These are phyloP conservation scores for Capronia coronata DNA, from an alignment of 2,329 filamentous ascomycete species.

Conservation along the genomic window DNA sequence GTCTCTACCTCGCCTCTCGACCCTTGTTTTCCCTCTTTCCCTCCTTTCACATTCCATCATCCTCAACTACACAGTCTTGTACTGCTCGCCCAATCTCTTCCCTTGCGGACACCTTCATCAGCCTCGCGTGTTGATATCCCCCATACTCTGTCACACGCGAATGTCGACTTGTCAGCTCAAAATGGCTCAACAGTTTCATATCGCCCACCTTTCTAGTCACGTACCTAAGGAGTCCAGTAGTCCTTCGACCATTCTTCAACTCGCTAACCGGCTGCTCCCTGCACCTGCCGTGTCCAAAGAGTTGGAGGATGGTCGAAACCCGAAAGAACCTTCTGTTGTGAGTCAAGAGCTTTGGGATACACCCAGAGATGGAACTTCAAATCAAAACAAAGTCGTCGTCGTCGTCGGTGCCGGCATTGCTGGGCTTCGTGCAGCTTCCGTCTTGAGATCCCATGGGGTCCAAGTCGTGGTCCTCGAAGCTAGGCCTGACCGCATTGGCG, in stretches of 20 bases:
- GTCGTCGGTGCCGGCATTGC: conserved; percentile 35
- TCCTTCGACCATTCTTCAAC: conserved; percentile 27
- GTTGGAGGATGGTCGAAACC: conserved; percentile 27
- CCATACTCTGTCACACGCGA: conserved; percentile 16
- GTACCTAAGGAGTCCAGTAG: conserved; percentile 29
- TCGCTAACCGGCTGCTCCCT: conserved; percentile 23
- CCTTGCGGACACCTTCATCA: neutral
- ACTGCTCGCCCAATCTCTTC: neutral
- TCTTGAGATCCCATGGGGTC: conserved; percentile 34
- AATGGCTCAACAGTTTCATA: conserved; percentile 31
- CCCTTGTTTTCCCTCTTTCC: conserved; percentile 7
- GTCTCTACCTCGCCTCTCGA: conserved; percentile 1
- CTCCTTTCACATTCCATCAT: too few relatives aligned
- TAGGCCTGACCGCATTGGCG: conserved; percentile 34
- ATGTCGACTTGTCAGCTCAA: conserved; percentile 33
- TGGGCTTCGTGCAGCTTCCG: conserved; percentile 34
- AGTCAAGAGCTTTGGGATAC: conserved; percentile 22
- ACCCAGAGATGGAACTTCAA: conserved; percentile 13
- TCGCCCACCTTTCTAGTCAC: conserved; percentile 24
- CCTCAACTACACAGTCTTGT: too few relatives aligned
- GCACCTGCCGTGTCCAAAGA: conserved; percentile 19
- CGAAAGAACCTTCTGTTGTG: conserved; percentile 23
- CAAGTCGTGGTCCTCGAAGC: conserved; percentile 35
- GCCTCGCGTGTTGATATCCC: neutral
- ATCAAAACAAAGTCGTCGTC: conserved; percentile 32